Evolutionary conservation across 352 stramenopile species (phyloP), one percentile per base, ranked within the genome.

Genomic region (Pythium dissimile): DNA sequence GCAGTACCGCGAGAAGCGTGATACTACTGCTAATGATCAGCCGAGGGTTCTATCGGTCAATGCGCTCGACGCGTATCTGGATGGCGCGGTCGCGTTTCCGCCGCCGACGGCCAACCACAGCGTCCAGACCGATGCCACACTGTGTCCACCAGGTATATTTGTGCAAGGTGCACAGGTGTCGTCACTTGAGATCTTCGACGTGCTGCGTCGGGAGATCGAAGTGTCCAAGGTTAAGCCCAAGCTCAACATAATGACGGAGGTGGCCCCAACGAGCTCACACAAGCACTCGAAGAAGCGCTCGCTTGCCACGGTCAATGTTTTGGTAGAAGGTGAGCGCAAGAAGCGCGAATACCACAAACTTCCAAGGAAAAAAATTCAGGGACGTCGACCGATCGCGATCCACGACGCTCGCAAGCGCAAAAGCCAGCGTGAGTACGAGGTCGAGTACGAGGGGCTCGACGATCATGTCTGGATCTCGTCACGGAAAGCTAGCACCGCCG

Each of bases 1-100:
- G 13, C 27, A 47, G 16, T n/a, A 55, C 23, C 27, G 54, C 4
- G 45, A 34, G 12, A 41, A 16, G 5, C 39, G 39, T 26, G 41
- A 35, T 21, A 30, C 21, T 21, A 8, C 21, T 4, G 38, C 3
- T 21, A 50, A 30, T 13, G 3, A 26, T 30, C 18, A 2, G 37
- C 13, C 45, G 11, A 18, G 12, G 15, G 37, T 21, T 21, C 28
- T 51, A 23, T 31, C 49, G 1, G 48, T 57, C 18, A 44, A 64
- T 24, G 38, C 39, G 16, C 31, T 64, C 9, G 56, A 58, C 30
- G 56, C 47, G 21, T 64, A 64, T 32, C 16, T 64, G 6, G 47
- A 45, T 2, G 46, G 42, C 30, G 48, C 24, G 18, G 26, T 30
- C 2, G 42, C n/a, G 42, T 23, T 46, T 6, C 43, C 42, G 5